Conservation (phyloP, 148 eudicot species). For the Mesembryanthemum crystallinum region DNA sequence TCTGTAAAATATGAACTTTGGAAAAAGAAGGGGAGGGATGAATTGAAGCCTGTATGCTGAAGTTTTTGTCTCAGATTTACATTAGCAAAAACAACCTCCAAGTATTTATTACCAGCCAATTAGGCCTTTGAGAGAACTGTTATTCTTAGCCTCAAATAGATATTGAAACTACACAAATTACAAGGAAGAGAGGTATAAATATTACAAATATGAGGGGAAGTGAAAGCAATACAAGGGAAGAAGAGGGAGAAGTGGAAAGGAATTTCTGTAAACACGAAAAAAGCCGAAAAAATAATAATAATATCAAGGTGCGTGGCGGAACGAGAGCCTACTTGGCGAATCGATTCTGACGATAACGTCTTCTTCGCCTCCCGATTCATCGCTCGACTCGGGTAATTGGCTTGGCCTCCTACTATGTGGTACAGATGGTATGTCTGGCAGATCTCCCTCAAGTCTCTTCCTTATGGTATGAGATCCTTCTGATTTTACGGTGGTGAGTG, state of each 20-base stretch:
- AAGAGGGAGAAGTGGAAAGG: not conserved
- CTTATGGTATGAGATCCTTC: slow-evolving; percentile 59
- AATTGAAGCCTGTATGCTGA: too few relatives aligned
- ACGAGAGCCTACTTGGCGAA: slow-evolving; percentile 74
- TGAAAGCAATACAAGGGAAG: not conserved
- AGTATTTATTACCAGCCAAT: too few relatives aligned
- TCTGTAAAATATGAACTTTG: too few relatives aligned
- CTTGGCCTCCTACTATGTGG: slow-evolving; percentile 20
- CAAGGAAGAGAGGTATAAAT: not conserved
- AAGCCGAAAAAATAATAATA: too few relatives aligned
- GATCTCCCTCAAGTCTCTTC: slow-evolving; percentile 29
- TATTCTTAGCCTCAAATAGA: not conserved
- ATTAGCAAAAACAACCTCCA: too few relatives aligned
- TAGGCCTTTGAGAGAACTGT: too few relatives aligned
- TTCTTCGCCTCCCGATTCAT: slow-evolving; percentile 77
- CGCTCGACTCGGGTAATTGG: slow-evolving; percentile 48
- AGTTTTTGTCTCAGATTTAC: too few relatives aligned
- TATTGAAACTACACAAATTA: not conserved
- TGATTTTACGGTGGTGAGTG: slow-evolving; percentile 54
- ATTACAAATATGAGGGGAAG: not conserved
- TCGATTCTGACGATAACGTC: slow-evolving; percentile 72
- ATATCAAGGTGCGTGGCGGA: slow-evolving; percentile 41
- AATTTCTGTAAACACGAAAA: not conserved
- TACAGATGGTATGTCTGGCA: slow-evolving; percentile 12
- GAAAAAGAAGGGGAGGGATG: too few relatives aligned